Conservation (phyloP, 2,329 filamentous ascomycete species). For the Fusarium musae region DNA sequence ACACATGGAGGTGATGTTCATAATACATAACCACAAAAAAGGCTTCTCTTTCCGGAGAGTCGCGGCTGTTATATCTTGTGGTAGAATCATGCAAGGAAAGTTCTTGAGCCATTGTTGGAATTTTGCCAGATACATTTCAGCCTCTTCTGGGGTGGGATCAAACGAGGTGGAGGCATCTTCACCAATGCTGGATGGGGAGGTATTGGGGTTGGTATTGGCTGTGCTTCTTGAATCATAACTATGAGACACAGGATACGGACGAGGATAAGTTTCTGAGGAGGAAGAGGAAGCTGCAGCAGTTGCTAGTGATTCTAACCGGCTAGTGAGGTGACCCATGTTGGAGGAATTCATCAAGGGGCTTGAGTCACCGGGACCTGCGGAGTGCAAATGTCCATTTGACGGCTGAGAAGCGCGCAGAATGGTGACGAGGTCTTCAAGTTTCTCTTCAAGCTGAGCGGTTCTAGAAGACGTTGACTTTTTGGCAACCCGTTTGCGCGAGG, state of each 20-base stretch:
- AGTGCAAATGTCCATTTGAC: constrained; percentile 27
- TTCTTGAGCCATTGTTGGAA: constrained; percentile 57
- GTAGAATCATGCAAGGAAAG: constrained; percentile 59
- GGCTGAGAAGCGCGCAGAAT: constrained; percentile 53
- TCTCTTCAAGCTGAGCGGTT: constrained; percentile 61
- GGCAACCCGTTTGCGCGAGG: constrained; percentile 52
- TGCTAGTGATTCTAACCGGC: constrained; percentile 51
- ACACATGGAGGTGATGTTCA: constrained; percentile 58
- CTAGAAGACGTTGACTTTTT: constrained; percentile 51
- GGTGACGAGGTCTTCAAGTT: constrained; percentile 60
- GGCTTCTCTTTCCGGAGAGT: constrained; percentile 56
- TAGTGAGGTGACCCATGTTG: constrained; percentile 35
- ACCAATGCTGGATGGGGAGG: constrained; percentile 15
- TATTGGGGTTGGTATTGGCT: constrained; percentile 1
- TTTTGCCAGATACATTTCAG: constrained; percentile 52
- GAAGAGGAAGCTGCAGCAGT: constrained; percentile 51
- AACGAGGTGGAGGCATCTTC: constrained; percentile 36
- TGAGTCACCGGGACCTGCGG: constrained; percentile 12
- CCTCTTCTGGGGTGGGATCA: constrained; percentile 51
- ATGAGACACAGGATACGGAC: constrained; percentile 12
- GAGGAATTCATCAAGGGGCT: constrained; percentile 20
- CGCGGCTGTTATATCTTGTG: constrained; percentile 50
- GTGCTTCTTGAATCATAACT: constrained; percentile 13
- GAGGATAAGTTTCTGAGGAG: constrained; percentile 25
- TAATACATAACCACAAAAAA: constrained; percentile 62